Evolutionary conservation across 768 basidiomycete species (phyloP).

Genomic region (Auricularia auricula-judae): DNA sequence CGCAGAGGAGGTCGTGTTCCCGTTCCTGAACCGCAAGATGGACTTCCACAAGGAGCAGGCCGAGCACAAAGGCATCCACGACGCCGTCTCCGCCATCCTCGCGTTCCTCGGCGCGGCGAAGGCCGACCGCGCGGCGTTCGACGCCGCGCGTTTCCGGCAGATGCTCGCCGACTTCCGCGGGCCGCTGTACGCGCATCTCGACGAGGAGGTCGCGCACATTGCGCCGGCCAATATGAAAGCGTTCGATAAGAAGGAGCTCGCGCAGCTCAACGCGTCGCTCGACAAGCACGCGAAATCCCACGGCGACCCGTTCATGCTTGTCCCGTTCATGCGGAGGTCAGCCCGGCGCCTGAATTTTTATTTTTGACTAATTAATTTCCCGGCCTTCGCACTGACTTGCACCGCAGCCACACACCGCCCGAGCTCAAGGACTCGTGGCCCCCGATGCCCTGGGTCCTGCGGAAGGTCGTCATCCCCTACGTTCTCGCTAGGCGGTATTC

Average conservation of each 20-base stretch:
- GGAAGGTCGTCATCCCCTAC: conserved; percentile 26
- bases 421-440: conserved; percentile 29
- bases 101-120: conserved; percentile 15
- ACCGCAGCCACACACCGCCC: conserved; percentile 27
- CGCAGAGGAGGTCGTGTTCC: conserved; percentile 23
- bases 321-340: conserved; percentile 29
- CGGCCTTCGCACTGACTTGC: neutral
- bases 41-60: conserved; percentile 26
- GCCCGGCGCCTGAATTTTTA: conserved; percentile 1
- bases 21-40: conserved; percentile 24
- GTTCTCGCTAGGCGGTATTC: conserved; percentile 23
- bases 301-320: conserved; percentile 21
- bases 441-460: conserved; percentile 26
- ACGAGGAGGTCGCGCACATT: conserved; percentile 27
- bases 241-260: conserved; percentile 19
- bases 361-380: no score
- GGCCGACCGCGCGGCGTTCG: conserved; percentile 20
- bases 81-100: conserved; percentile 17
- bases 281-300: conserved; percentile 23
- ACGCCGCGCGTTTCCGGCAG: conserved; percentile 16
- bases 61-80: conserved; percentile 26
- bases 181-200: conserved; percentile 26
- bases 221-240: conserved; percentile 19
- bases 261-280: conserved; percentile 17
- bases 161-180: conserved; percentile 20